Evolutionary conservation across 345 rosid species (phyloP).

Genomic region (Populus davidiana): DNA sequence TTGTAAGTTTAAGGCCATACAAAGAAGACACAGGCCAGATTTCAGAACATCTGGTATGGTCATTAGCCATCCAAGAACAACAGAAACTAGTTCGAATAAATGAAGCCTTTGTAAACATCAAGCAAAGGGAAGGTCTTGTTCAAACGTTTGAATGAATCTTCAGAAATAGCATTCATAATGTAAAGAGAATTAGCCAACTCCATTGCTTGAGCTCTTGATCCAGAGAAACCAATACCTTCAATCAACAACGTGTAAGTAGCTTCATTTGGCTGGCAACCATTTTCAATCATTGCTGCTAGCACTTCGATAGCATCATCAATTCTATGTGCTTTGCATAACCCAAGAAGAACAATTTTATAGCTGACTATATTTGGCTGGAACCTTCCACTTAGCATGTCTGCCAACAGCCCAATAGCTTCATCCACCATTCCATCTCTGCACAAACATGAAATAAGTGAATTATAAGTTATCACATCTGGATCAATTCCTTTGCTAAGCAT

Average conservation of each 20-base stretch:
- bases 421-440: conserved; percentile 86
- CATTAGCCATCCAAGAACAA: neutral
- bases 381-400: conserved; percentile 64
- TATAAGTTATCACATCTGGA: conserved; percentile 75
- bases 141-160: conserved; percentile 51
- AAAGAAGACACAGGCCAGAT: neutral
- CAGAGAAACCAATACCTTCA: conserved; percentile 76
- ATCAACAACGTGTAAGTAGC: conserved; percentile 62
- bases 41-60: neutral
- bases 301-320: conserved; percentile 64
- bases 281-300: conserved; percentile 54
- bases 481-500: conserved; percentile 59
- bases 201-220: conserved; percentile 70
- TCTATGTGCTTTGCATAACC: conserved; percentile 66
- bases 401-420: conserved; percentile 61
- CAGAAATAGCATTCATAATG: conserved; percentile 50
- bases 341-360: conserved; percentile 71
- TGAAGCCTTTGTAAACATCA: conserved; percentile 49
- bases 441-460: conserved; percentile 73
- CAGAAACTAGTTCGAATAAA: conserved; percentile 22
- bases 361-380: conserved; percentile 59
- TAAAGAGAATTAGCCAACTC: conserved; percentile 55
- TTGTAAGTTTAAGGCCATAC: neutral
- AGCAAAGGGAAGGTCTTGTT: conserved; percentile 63
- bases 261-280: conserved; percentile 72